These are phyloP conservation scores for Mortierella sp. DNA, from an alignment of 371 early-diverging fungal species.

Conservation along the genomic window DNA sequence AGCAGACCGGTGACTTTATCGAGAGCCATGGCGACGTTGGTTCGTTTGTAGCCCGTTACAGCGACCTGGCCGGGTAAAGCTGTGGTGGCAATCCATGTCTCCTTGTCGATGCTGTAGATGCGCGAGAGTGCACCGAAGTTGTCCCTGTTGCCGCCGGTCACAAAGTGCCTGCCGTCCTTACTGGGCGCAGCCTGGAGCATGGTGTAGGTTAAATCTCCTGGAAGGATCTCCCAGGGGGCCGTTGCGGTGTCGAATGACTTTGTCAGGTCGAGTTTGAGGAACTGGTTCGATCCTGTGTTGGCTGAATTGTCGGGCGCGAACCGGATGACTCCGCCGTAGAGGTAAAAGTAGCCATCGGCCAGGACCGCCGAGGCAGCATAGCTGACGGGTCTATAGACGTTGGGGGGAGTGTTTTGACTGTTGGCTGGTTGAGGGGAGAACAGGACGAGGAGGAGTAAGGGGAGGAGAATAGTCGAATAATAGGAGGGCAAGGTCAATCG, in stretches of 20 bases:
- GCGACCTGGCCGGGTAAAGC: slow-evolving; percentile 5
- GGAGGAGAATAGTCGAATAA: background rate
- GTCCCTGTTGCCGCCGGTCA: slow-evolving; percentile 45
- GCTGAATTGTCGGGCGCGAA: background rate
- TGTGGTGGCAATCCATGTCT: slow-evolving; percentile 20
- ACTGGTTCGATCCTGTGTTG: slow-evolving; percentile 32
- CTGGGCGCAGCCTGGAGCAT: slow-evolving; percentile 34
- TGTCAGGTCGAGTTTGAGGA: slow-evolving; percentile 40
- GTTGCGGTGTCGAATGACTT: slow-evolving; percentile 27
- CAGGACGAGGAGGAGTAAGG: slow-evolving; percentile 11
- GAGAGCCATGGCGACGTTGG: slow-evolving; percentile 35
- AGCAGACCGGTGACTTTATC: slow-evolving; percentile 29
- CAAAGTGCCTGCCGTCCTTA: slow-evolving; percentile 26
- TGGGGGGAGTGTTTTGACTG: background rate
- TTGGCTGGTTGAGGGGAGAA: background rate
- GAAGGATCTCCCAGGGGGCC: slow-evolving; percentile 31
- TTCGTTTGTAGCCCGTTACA: slow-evolving; percentile 34
- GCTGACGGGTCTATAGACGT: slow-evolving; percentile 18
- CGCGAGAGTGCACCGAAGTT: slow-evolving; percentile 22
- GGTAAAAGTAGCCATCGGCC: slow-evolving; percentile 36
- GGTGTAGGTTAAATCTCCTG: slow-evolving; percentile 12
- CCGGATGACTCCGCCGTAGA: slow-evolving; percentile 39
- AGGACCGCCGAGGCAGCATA: slow-evolving; percentile 40
- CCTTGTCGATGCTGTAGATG: slow-evolving; percentile 22
- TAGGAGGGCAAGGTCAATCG: background rate